Evolutionary conservation across 768 basidiomycete species (phyloP).

Genomic region (Baorangia bicolor): DNA sequence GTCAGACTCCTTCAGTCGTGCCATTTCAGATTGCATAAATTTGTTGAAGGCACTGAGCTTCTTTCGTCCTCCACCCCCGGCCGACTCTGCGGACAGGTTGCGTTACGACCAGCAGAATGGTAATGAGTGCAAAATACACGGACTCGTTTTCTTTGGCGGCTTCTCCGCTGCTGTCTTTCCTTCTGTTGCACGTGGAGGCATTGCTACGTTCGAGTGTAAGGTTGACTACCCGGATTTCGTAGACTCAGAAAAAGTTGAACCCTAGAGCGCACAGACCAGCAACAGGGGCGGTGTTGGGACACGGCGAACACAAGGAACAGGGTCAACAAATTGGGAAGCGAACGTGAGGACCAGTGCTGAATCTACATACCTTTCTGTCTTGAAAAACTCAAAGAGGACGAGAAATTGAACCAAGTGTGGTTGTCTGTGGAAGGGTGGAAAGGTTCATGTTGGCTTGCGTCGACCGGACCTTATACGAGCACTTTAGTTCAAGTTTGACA

Average conservation of each 20-base stretch:
- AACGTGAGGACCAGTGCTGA: not conserved
- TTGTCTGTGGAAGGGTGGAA: slow-evolving; percentile 42
- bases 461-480: slow-evolving; percentile 60
- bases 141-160: slow-evolving; percentile 54
- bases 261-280: slow-evolving; percentile 27
- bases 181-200: slow-evolving; percentile 44
- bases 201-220: slow-evolving; percentile 22
- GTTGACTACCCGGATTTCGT: slow-evolving; percentile 9
- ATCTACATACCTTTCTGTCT: slow-evolving; percentile 13
- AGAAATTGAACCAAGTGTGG: slow-evolving; percentile 29
- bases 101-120: slow-evolving; percentile 18
- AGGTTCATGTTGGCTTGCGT: slow-evolving; percentile 50
- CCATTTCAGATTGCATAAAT: slow-evolving; percentile 79
- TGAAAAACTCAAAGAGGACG: slow-evolving; percentile 7
- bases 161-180: slow-evolving; percentile 44
- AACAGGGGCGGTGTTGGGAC: slow-evolving; percentile 29
- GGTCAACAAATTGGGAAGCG: slow-evolving; percentile 5
- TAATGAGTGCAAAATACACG: slow-evolving; percentile 23
- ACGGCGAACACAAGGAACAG: not conserved
- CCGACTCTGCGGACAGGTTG: slow-evolving; percentile 45
- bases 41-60: slow-evolving; percentile 75
- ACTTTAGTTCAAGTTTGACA: slow-evolving; percentile 26
- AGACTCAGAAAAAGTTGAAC: slow-evolving; percentile 15
- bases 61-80: slow-evolving; percentile 51
- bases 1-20: slow-evolving; percentile 72